Evolutionary conservation across 257 asterid species (phyloP), one percentile per base, ranked within the genome.

Genomic region (Euphrasia confusa): DNA sequence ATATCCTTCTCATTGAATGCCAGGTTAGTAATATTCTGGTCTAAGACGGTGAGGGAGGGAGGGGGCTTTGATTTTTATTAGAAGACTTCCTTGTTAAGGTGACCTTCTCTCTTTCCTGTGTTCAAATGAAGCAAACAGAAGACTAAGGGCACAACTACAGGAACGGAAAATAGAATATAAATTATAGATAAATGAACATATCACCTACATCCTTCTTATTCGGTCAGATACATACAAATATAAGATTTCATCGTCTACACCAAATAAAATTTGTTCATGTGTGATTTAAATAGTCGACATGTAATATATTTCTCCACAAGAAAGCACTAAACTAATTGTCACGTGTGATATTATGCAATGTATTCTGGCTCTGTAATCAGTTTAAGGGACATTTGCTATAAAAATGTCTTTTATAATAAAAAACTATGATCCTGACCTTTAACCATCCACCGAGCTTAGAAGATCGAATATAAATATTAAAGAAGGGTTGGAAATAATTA

Each of bases 1-100:
- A 91, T 91, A 69, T 91, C 95, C 80, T 82, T 84, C 82, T 91
- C 98, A 65, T 81, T 88, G 77, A 78, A 91, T 55, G 92, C 95
- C 76, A 91, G 54, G 75, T 91, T 97, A 63, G 72, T 58, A 12
- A 74, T 75, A 70, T 79, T 84, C 71, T 91, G 98, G 50, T 95
- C 85, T 63, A 91, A 95, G 63, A 86, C 50, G 54, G 89, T 84
- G 62, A 91, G 87, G 67, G 72, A 33, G 94, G 98, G 64, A 88
- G 89, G 65, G 85, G 78, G 73, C 81, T 83, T 56, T 71, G 89
- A 70, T 83, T 88, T 58, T 64, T 76, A 73, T 83, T 86, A 54
- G 87, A 78, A 26, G 86, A 84, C 71, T 77, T 78, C 79, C 82
- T 85, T 80, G 79, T 78, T 56, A 89, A 71, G 74, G 79, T 75